Base-by-base conservation (phyloP, 768 basidiomycete genomes). In the Naematelia encephala region DNA sequence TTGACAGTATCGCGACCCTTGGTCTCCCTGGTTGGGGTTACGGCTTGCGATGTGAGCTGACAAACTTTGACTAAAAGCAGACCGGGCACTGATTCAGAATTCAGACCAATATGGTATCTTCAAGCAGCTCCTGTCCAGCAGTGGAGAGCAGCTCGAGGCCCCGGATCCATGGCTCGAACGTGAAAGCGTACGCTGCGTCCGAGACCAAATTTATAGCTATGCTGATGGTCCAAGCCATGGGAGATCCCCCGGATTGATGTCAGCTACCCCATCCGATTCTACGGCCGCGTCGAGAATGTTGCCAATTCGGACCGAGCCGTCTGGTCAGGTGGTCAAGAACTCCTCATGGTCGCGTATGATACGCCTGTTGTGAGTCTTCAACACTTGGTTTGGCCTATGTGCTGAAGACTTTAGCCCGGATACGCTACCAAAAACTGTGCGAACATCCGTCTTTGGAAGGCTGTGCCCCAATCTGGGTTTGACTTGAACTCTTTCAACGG, bases 1-100 rank as follows among this genome's bases (percentile, higher is more conserved):
- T 78, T 49, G 93, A 97, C 73, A 90, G 89, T n/a, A 85, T 86
- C 22, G 87, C 93, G 2, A 89, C 88, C 8, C 86, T 90, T 71
- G 87, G 93, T 77, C 82, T 97, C 3, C 94, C 94, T 0, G 84
- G 90, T 22, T 97, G 92, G 91, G 94, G 94, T 46, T 97, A 97
- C 69, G 92, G 92, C 44, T 78, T 96, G 58, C 81, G 92, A 45
- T 94, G 91, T 68, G 56, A 55, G 67, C 48, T 67, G 34, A 39
- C 34, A 16, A 8, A 8, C 16, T 8, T 16, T 39, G 34, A 8
- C 34, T 39, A 39, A 16, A 39, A 39, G 34, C 34, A 8, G 8
- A 39, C 8, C 34, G 8, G 34, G 16, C 34, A 39, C 16, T 8
- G 34, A 8, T 39, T 8, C 34, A 39, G n/a, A n/a, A n/a, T 19